These are phyloP conservation scores for Aspergillus proliferans DNA, from an alignment of 2,329 filamentous ascomycete species.

Conservation along the genomic window DNA sequence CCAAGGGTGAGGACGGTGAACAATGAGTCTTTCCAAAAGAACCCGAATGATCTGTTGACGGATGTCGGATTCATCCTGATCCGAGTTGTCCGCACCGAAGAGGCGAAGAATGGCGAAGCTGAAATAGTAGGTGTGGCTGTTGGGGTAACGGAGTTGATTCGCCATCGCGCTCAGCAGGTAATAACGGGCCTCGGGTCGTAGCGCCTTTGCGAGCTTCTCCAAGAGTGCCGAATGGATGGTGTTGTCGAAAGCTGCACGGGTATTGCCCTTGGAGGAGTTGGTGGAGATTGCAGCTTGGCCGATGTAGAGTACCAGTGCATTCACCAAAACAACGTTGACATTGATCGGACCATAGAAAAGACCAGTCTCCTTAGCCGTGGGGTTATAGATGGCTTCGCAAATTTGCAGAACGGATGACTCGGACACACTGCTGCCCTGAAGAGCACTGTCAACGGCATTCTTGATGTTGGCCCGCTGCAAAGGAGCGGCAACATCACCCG, in stretches of 20 bases:
- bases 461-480: constrained; percentile 48
- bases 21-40: constrained; percentile 77
- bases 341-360: constrained; percentile 62
- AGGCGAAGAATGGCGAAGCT: constrained; percentile 76
- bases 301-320: constrained; percentile 77
- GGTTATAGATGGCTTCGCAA: constrained; percentile 62
- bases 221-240: constrained; percentile 66
- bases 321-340: constrained; percentile 65
- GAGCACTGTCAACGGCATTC: constrained; percentile 45
- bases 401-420: constrained; percentile 68
- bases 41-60: constrained; percentile 88
- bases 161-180: constrained; percentile 76
- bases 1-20: constrained; percentile 92
- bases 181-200: constrained; percentile 73
- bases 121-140: constrained; percentile 87
- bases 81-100: constrained; percentile 66
- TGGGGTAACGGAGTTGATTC: constrained; percentile 88
- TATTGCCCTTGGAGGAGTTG: constrained; percentile 52
- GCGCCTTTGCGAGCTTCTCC: constrained; percentile 67
- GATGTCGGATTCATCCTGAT: constrained; percentile 70
- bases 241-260: constrained; percentile 55
- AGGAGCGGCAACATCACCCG: constrained; percentile 54
- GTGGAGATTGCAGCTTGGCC: constrained; percentile 64
- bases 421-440: constrained; percentile 56
- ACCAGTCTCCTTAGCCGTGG: constrained; percentile 53